Evolutionary conservation across 2,329 filamentous ascomycete genomes (phyloP).

Genomic region (Geoglossum cookeanum): DNA sequence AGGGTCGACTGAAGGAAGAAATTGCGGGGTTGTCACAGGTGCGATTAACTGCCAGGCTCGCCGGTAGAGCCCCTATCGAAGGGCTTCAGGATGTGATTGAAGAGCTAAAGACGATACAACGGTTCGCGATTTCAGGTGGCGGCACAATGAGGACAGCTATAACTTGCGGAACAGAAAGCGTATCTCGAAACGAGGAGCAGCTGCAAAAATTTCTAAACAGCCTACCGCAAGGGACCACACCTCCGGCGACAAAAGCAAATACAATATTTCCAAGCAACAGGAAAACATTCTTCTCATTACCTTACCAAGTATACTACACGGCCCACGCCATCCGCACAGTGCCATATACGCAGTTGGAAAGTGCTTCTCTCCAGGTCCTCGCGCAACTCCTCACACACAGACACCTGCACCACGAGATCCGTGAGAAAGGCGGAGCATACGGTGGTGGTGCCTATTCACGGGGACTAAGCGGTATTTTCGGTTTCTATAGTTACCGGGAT

Average conservation of each 20-base stretch:
- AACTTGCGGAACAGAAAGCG: slow-evolving; percentile 64
- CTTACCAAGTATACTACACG: slow-evolving; percentile 95
- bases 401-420: slow-evolving; percentile 89
- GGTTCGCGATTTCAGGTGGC: slow-evolving; percentile 50
- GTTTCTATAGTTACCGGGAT: slow-evolving; percentile 92
- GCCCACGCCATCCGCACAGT: slow-evolving; percentile 65
- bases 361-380: slow-evolving; percentile 70
- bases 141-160: slow-evolving; percentile 58
- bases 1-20: slow-evolving; percentile 59
- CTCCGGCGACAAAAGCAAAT: slow-evolving; percentile 16
- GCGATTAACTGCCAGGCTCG: slow-evolving; percentile 62
- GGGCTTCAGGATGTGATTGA: slow-evolving; percentile 55
- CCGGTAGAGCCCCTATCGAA: slow-evolving; percentile 49
- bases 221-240: slow-evolving; percentile 28
- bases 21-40: slow-evolving; percentile 83
- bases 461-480: slow-evolving; percentile 67
- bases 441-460: slow-evolving; percentile 76
- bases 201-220: slow-evolving; percentile 50
- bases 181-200: slow-evolving; percentile 47
- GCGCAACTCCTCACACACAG: slow-evolving; percentile 90
- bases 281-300: slow-evolving; percentile 81
- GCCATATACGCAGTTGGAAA: slow-evolving; percentile 57
- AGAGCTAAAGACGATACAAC: slow-evolving; percentile 73
- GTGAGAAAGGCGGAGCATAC: slow-evolving; percentile 93
- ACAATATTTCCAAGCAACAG: slow-evolving; percentile 21